Base-by-base conservation (phyloP, 257 asterid genomes). In the Henckelia pumila region DNA sequence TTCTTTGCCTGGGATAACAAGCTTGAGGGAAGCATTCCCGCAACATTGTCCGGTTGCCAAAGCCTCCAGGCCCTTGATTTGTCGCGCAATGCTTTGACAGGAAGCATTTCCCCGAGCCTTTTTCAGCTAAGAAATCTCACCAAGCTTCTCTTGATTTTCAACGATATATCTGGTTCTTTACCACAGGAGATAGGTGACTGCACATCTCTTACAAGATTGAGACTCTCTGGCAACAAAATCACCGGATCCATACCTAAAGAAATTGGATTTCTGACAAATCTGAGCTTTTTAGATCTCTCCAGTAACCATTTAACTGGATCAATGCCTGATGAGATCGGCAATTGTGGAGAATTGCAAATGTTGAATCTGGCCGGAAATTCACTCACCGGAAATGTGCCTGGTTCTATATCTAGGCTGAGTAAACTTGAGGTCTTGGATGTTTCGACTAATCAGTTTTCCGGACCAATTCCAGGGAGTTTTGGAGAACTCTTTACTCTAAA, bases 1-100 rank as follows among this genome's bases (percentile, higher is more conserved):
- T 85, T 89, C 70, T 87, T 87, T 32, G 95, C 89, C 1, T 89
- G 96, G 96, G 85, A 84, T 68, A 89, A 89, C 78, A 85, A 78
- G 85, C 87, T 89, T 24, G 81, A 85, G 17, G 96, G 96, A 26
- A 82, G 78, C 64, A 82, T 89, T 66, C 95, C 96, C 9, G 62
- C 75, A 4, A 77, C 79, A 6, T 59, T 89, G 63, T 84, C 87
- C 1, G 88, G 89, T 40, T 84, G 91, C 78, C 55, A 61, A 58
- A 87, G 91, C 85, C 89, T 89, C 19, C 93, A 85, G 50, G 88
- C 91, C 17, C 66, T 89, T 79, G 96, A 89, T 68, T 81, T 89
- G 61, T 85, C 95, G 1, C 85, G 76, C 7, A 89, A 89, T 69
- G 75, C 73, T 26, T 77, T 89, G 2, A 83, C 88, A 2, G 95